phyloP scores from a whole-genome alignment of 768 basidiomycete species.

The Dioszegia crocea region DNA sequence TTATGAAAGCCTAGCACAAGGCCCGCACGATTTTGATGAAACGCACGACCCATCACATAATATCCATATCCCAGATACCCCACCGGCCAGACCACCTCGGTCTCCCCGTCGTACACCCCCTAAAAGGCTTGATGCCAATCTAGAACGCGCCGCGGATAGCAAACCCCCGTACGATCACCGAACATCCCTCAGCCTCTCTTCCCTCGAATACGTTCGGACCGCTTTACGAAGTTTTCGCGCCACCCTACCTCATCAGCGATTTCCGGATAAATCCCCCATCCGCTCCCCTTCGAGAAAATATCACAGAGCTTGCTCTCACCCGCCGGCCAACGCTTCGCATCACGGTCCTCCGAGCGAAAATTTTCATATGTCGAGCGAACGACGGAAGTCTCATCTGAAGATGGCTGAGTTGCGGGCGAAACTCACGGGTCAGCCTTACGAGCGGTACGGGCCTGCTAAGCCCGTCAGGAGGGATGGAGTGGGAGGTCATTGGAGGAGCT shows the following conservation, averaged over 20 bases:
- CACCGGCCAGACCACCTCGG: constrained; percentile 2
- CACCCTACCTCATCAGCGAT: background rate
- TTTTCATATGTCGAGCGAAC: background rate
- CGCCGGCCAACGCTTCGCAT: background rate
- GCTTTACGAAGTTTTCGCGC: background rate
- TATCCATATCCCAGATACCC: background rate
- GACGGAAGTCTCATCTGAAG: background rate
- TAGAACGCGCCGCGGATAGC: background rate
- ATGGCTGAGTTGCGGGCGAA: background rate
- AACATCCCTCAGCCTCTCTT: background rate
- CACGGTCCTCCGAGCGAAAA: background rate
- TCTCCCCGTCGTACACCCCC: constrained; percentile 6
- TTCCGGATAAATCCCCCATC: constrained; percentile 6
- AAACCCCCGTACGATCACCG: background rate
- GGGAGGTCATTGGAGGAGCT: constrained; percentile 9
- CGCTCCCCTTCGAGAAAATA: constrained; percentile 4
- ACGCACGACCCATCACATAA: constrained; percentile 1
- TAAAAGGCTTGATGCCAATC: constrained; percentile 1
- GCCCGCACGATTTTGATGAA: background rate
- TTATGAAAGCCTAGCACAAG: background rate
- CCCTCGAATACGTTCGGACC: constrained; percentile 11
- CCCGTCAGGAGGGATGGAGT: background rate
- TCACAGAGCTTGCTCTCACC: background rate
- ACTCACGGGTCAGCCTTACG: background rate
- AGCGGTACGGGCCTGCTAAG: constrained; percentile 1